Evolutionary conservation across 2,329 filamentous ascomycete species (phyloP).

Genomic region (Didymella exigua): DNA sequence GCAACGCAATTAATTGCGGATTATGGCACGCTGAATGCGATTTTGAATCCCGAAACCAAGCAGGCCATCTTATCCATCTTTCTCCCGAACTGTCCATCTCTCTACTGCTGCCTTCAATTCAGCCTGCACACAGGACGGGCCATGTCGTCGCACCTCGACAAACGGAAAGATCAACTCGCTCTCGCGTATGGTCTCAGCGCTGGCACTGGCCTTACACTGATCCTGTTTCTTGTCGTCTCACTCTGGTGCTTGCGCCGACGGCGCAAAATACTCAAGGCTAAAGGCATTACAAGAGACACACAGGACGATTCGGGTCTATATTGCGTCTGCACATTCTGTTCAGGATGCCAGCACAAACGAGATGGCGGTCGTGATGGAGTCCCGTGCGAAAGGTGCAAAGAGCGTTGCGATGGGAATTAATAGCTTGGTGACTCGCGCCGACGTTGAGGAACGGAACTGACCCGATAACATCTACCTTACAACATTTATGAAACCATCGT

Average conservation of each 20-base stretch:
- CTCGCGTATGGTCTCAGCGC: slow-evolving; percentile 5
- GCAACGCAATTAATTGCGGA: too few species aligned
- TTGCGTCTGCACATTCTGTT: not conserved
- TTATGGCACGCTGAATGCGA: too few species aligned
- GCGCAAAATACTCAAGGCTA: not conserved
- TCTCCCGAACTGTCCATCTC: not conserved
- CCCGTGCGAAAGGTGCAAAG: not conserved
- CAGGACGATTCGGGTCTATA: not conserved
- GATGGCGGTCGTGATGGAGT: not conserved
- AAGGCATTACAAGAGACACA: not conserved
- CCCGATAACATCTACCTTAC: not conserved
- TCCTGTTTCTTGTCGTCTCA: not conserved
- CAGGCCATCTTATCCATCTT: not conserved
- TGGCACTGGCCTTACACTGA: not conserved
- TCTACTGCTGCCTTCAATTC: not conserved
- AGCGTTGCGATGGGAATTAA: not conserved
- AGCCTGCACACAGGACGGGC: not conserved
- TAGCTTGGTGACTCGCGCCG: not conserved
- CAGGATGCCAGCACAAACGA: not conserved
- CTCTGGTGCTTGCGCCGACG: not conserved
- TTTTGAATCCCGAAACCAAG: too few species aligned
- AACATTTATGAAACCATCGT: not conserved
- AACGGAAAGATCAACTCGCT: not conserved
- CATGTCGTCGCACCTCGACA: not conserved
- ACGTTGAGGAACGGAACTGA: not conserved